Base-by-base conservation (phyloP, 2,329 filamentous ascomycete species). In the Cryoendolithus antarcticus region DNA sequence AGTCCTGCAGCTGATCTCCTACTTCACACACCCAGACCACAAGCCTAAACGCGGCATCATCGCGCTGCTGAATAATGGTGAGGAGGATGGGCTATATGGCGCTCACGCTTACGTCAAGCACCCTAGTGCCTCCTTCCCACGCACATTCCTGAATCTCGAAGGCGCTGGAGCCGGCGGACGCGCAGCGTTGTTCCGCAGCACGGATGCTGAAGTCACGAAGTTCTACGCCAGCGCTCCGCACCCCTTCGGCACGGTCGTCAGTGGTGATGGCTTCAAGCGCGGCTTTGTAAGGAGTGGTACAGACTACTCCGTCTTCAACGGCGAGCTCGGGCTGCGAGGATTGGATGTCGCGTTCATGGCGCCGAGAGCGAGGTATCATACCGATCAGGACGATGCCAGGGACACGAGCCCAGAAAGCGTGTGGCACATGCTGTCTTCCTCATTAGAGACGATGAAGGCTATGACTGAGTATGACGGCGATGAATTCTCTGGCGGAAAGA, bases 401-500 rank as follows among this genome's bases (percentile, higher is more conserved):
- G 86, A 95, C 60, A 82, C 86, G 0, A 82, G 77, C n/a, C 52
- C 61, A 9, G 66, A 72, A 36, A 77, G 75, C 3, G 62, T 96
- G 12, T 96, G 88, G 88, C 88, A 96, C 59, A 96, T 98, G 91
- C 69, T 98, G 30, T 93, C 85, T 30, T 80, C 80, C 9, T 77
- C 86, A 4, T 63, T 95, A 15, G 74, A 78, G 5, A 91, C 88
- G 0, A 76, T 84, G 13, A 70, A 80, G 52, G 70, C 70, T 2
- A 68, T 96, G 32, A 80, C 85, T 0, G 73, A 75, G 9, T 75
- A 85, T 48, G 13, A 19, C 27, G 39, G 39, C 19, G 65, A 72
- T 34, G 69, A 67, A 2, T 94, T 93, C 52, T 72, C 74, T 37
- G 75, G 79, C 4, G 62, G 66, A 10, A 60, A 72, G 30, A 62